Evolutionary conservation across 2,329 filamentous ascomycete genomes (phyloP).

Genomic region (Epicoccum nigrum): DNA sequence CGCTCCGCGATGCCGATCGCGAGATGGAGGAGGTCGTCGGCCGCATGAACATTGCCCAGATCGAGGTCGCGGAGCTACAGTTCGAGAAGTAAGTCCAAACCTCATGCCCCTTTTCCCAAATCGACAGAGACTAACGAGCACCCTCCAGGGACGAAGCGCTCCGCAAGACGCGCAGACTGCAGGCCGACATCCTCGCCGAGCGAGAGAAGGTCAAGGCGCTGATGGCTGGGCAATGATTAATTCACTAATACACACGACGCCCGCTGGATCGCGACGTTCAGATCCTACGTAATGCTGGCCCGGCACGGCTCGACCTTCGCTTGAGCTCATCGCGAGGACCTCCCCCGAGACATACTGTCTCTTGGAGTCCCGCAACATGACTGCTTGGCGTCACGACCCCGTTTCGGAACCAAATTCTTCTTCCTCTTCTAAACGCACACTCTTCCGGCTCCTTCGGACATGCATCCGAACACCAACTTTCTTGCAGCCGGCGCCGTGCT

Average conservation of each 20-base stretch:
- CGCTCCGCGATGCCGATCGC: slow-evolving; percentile 73
- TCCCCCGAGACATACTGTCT: not conserved
- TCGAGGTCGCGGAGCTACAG: slow-evolving; percentile 81
- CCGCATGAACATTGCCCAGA: slow-evolving; percentile 81
- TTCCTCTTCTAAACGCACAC: slow-evolving; percentile 23
- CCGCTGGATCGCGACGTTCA: slow-evolving; percentile 25
- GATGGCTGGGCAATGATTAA: slow-evolving; percentile 42
- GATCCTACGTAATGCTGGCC: slow-evolving; percentile 22
- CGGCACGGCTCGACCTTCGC: not conserved
- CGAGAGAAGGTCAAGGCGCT: slow-evolving; percentile 63
- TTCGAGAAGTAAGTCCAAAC: slow-evolving; percentile 60
- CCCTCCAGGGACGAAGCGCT: slow-evolving; percentile 73
- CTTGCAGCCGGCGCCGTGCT: too few relatives aligned
- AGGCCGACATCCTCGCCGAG: slow-evolving; percentile 70
- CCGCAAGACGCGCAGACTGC: slow-evolving; percentile 71
- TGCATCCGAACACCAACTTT: slow-evolving; percentile 13
- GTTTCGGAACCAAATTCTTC: too few relatives aligned
- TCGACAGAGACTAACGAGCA: slow-evolving; percentile 20
- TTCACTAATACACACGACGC: slow-evolving; percentile 14
- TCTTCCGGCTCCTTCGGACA: slow-evolving; percentile 18
- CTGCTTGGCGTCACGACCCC: slow-evolving; percentile 25
- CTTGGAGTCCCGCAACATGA: slow-evolving; percentile 23
- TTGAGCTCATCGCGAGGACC: not conserved
- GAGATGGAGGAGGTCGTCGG: slow-evolving; percentile 86
- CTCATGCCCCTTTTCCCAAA: too few relatives aligned